These are phyloP conservation scores for Ilex paraguariensis DNA, from an alignment of 305 asterid genomes.

Conservation along the genomic window DNA sequence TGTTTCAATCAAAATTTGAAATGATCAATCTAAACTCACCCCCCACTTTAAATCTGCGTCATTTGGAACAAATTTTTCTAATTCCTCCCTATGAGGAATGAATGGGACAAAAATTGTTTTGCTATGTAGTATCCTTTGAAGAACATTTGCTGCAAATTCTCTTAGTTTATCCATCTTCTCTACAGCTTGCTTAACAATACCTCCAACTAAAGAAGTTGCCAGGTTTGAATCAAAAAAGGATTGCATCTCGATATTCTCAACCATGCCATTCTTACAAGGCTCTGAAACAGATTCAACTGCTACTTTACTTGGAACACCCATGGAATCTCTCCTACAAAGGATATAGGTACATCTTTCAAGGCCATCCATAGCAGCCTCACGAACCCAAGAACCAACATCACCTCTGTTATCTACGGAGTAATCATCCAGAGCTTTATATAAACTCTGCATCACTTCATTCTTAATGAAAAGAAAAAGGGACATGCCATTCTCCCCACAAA, in stretches of 20 bases:
- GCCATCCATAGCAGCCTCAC: constrained; percentile 93
- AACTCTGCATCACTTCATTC: constrained; percentile 74
- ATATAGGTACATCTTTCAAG: constrained; percentile 88
- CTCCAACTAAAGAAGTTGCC: constrained; percentile 66
- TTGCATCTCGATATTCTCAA: constrained; percentile 20
- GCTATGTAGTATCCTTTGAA: constrained; percentile 62
- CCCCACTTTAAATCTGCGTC: constrained; percentile 65
- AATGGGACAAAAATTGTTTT: constrained; percentile 53
- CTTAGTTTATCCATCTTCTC: constrained; percentile 96
- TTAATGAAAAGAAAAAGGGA: constrained; percentile 52
- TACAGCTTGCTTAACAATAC: constrained; percentile 79
- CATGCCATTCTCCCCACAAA: constrained; percentile 45
- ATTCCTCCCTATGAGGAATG: constrained; percentile 62
- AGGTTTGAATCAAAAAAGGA: constrained; percentile 51
- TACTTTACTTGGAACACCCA: constrained; percentile 18
- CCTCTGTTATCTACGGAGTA: constrained; percentile 96
- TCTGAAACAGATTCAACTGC: constrained; percentile 27
- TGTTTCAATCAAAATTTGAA: constrained; percentile 3
- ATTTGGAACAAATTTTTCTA: constrained; percentile 55
- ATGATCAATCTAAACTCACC: constrained; percentile 45
- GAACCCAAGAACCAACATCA: constrained; percentile 98
- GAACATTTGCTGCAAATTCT: constrained; percentile 80
- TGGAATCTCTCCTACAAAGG: constrained; percentile 58
- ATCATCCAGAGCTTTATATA: constrained; percentile 86
- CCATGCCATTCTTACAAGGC: constrained; percentile 23